phyloP scores from a whole-genome alignment of 73 alveolate genomes.

The Symbiodinium pilosum region DNA sequence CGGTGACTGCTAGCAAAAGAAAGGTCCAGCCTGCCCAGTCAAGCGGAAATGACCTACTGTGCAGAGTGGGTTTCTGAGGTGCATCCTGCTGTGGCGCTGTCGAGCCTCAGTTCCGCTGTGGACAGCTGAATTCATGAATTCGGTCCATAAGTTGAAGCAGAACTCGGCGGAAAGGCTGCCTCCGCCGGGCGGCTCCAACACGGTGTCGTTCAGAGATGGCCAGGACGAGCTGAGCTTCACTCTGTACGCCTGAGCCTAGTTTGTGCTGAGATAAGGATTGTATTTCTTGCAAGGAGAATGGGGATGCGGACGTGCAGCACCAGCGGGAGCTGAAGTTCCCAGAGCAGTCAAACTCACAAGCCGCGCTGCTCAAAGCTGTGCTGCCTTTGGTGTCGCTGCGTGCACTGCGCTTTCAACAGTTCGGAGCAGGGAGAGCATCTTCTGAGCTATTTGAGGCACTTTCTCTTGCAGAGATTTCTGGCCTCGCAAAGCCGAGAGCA shows the following conservation, averaged over 20 bases:
- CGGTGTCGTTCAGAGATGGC: not conserved
- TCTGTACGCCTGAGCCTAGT: too few species aligned
- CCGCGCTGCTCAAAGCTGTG: not conserved
- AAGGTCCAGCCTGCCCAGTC: too few species aligned
- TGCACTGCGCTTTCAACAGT: too few species aligned
- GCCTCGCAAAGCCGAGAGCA: slow-evolving; percentile 36
- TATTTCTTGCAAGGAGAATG: not conserved
- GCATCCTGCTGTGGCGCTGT: slow-evolving; percentile 56
- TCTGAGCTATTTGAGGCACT: slow-evolving; percentile 17
- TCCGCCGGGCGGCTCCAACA: slow-evolving; percentile 35
- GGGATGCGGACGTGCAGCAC: slow-evolving; percentile 58
- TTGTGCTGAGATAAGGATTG: too few species aligned
- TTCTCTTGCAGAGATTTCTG: slow-evolving; percentile 47
- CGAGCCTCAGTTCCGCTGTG: not conserved
- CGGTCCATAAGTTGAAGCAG: too few species aligned
- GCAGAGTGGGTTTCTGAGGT: not conserved
- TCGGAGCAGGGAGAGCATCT: too few species aligned
- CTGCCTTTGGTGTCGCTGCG: not conserved
- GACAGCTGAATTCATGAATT: too few species aligned
- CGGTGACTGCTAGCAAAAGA: too few species aligned
- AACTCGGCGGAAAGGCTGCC: slow-evolving; percentile 18
- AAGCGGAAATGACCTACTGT: too few species aligned
- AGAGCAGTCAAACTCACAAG: slow-evolving; percentile 16
- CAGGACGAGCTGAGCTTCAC: slow-evolving; percentile 27
- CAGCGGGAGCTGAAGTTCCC: slow-evolving; percentile 84